Base-by-base conservation (phyloP, 2,329 filamentous ascomycete species). In the Phaeoacremonium minimum region DNA sequence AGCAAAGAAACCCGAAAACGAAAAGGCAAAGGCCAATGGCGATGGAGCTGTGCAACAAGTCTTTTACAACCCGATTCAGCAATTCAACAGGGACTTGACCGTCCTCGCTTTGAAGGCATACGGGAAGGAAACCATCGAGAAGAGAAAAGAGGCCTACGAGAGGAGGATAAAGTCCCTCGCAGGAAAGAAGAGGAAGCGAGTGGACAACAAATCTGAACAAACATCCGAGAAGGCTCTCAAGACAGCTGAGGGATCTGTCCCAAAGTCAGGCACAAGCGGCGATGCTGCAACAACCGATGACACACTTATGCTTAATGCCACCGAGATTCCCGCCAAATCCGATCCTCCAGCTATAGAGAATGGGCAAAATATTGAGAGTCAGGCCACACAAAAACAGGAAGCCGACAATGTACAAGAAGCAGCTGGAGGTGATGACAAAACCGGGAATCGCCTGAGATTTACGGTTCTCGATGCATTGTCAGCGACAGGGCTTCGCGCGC, bases 31-130 rank as follows among this genome's bases (percentile, higher is more conserved):
- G 15, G 38, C 57, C 6, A 61, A 69, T 38, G 75, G 78, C 51
- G 67, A 74, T 41, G 75, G 81, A 35, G 72, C 79, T 48, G 71
- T 80, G 28, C 76, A 82, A 48, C 85, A 91, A 51, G 94, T 98
- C 38, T 98, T 98, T 56, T 98, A 98, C 73, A 98, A 98, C 51
- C 91, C 93, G 0, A 96, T 98, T 37, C 93, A 98, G 58, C 93
- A 98, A 57, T 98, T 97, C 71, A 98, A 98, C 62, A 85, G 94
- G 32, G 93, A 98, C 57, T 64, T 98, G 46, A 96, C 88, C 42
- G 87, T 96, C 17, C 74, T 98, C 12, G 88, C 88, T 1, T 95
- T 98, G 59, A 87, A 87, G 53, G 85, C 86, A 0, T 95, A 91
- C 57, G 87, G 87, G 2, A 81, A 93, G 48, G 80, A 87, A 19